These are phyloP conservation scores for Cokeromyces recurvatus DNA, from an alignment of 371 early-diverging fungal species.

Conservation along the genomic window DNA sequence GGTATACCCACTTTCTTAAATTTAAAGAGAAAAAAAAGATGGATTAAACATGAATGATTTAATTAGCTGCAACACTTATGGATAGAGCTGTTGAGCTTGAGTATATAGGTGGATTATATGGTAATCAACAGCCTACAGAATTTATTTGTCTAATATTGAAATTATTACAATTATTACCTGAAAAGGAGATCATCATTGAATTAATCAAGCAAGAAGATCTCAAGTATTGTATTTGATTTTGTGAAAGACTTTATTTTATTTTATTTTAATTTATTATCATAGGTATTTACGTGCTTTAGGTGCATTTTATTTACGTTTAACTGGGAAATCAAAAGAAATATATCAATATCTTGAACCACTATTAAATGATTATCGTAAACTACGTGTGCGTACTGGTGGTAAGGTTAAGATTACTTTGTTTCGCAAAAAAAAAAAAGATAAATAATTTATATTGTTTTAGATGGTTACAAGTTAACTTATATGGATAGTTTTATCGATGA, in stretches of 20 bases:
- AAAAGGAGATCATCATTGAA: slow-evolving; percentile 77
- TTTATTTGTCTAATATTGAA: slow-evolving; percentile 89
- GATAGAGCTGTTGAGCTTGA: slow-evolving; percentile 82
- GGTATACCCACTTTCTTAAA: no score
- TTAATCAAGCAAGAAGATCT: slow-evolving; percentile 73
- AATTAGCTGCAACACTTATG: slow-evolving; percentile 77
- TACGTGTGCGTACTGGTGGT: slow-evolving; percentile 63
- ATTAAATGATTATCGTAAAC: slow-evolving; percentile 80
- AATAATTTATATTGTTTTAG: slow-evolving; percentile 52
- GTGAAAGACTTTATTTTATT: neutral
- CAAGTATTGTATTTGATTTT: no score
- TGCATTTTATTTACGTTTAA: slow-evolving; percentile 84
- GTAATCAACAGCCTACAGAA: slow-evolving; percentile 82
- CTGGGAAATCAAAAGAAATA: slow-evolving; percentile 70
- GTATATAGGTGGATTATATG: slow-evolving; percentile 84
- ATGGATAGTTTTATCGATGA: slow-evolving; percentile 93
- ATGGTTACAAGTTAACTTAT: slow-evolving; percentile 57
- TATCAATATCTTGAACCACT: slow-evolving; percentile 86
- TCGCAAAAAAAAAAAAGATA: slow-evolving; percentile 26
- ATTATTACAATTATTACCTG: slow-evolving; percentile 88
- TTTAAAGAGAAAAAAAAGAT: no score
- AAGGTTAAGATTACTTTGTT: slow-evolving; percentile 22
- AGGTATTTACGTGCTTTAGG: slow-evolving; percentile 88
- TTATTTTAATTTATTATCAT: slow-evolving; percentile 29
- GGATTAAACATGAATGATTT: neutral